Evolutionary conservation across 2,329 filamentous ascomycete species (phyloP).

Genomic region (Alternaria alternata): DNA sequence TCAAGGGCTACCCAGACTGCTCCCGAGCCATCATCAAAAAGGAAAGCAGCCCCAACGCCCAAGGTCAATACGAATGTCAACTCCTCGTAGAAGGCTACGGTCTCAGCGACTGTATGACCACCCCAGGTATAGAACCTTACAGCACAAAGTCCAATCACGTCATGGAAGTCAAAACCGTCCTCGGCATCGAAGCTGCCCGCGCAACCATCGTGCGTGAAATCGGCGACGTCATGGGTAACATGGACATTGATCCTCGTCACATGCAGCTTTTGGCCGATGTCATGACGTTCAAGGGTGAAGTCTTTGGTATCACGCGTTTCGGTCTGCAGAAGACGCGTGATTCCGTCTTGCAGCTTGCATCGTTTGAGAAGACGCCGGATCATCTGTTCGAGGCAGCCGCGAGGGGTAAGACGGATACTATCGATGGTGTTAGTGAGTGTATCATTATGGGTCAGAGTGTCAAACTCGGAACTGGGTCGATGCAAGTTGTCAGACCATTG

Average conservation of each 20-base stretch:
- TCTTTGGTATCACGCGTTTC: conserved; percentile 95
- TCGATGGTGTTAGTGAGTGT: conserved; percentile 93
- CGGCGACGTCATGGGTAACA: conserved; percentile 84
- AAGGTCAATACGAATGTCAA: conserved; percentile 63
- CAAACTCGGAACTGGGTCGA: conserved; percentile 87
- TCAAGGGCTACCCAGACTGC: conserved; percentile 88
- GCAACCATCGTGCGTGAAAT: conserved; percentile 91
- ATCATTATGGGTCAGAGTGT: conserved; percentile 99
- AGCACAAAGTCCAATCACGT: conserved; percentile 82
- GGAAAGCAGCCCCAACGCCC: conserved; percentile 71
- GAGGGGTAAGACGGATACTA: conserved; percentile 87
- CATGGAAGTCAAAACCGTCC: conserved; percentile 84
- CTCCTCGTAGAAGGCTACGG: conserved; percentile 94
- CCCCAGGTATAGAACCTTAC: conserved; percentile 84
- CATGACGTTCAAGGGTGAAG: conserved; percentile 99
- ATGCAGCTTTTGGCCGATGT: conserved; percentile 97
- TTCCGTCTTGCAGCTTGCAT: conserved; percentile 89
- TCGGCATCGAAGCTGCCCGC: conserved; percentile 94
- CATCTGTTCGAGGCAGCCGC: conserved; percentile 95
- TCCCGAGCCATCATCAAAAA: conserved; percentile 89
- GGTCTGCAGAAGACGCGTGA: conserved; percentile 97
- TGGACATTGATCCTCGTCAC: conserved; percentile 96
- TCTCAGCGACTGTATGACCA: conserved; percentile 87
- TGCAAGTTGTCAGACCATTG: conserved; percentile 84
- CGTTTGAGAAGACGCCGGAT: conserved; percentile 97